Evolutionary conservation across 345 rosid species (phyloP).

Genomic region (Heritiera littoralis): DNA sequence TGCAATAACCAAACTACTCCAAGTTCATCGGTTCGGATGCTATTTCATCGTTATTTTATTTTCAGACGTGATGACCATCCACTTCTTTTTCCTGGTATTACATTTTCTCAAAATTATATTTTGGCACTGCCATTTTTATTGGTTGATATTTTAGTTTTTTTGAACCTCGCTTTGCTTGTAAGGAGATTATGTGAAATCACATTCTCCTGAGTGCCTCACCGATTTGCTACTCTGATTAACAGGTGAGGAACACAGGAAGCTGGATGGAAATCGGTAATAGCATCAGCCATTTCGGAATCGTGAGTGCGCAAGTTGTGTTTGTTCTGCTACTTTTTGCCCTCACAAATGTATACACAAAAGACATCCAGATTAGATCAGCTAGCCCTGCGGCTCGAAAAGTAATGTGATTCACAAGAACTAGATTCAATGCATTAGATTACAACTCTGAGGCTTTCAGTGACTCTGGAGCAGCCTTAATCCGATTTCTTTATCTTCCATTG

Average conservation of each 20-base stretch:
- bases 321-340: conserved; percentile 86
- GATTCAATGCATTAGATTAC: not conserved
- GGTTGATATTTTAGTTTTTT: not conserved
- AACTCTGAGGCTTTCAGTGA: not conserved
- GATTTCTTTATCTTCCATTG: not conserved
- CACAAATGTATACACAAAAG: conserved; percentile 78
- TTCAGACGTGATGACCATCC: conserved; percentile 94
- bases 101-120: not conserved
- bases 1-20: conserved; percentile 77
- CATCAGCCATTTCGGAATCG: conserved; percentile 91
- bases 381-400: conserved; percentile 53
- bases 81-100: conserved; percentile 95
- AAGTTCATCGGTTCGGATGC: conserved; percentile 82
- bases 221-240: conserved; percentile 17
- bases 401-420: conserved; percentile 30
- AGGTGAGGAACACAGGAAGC: conserved; percentile 90
- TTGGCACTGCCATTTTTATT: not conserved
- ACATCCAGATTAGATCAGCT: conserved; percentile 52
- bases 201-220: not conserved
- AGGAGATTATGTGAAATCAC: conserved; percentile 5
- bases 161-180: not conserved
- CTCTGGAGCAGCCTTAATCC: not conserved
- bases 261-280: conserved; percentile 99
- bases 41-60: conserved; percentile 90
- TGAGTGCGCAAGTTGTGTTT: conserved; percentile 97